A percentile compares a stretch with the other conserved stretches of the same genome.
Evolutionary conservation across 257 asterid species (phyloP).

Genomic region (Galeopsis tetrahit): DNA sequence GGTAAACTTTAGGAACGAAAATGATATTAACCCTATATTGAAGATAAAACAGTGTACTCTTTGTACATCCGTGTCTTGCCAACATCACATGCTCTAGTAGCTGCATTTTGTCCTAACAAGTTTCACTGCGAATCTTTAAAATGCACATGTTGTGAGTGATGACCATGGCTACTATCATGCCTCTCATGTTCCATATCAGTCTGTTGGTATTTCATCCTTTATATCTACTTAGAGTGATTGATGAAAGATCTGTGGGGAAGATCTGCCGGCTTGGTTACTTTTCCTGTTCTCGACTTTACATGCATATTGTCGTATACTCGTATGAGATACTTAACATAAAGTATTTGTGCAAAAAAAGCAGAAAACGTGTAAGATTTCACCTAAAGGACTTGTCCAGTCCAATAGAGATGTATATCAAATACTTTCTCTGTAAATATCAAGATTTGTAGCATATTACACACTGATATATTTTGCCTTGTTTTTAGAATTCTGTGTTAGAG

Average conservation of each 20-base stretch:
- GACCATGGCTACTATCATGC: neutral
- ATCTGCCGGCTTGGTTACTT: conserved; percentile 14
- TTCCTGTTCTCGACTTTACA: neutral
- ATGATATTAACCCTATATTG: neutral
- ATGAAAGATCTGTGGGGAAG: neutral
- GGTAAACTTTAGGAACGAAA: too few species aligned
- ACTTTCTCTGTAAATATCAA: neutral
- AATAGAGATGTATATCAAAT: neutral
- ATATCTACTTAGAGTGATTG: neutral
- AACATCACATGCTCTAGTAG: conserved; percentile 13
- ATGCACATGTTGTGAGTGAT: neutral
- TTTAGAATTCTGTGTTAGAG: too few species aligned
- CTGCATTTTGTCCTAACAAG: neutral
- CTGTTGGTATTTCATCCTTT: neutral
- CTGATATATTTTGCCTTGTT: conserved; percentile 4
- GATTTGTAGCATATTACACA: neutral
- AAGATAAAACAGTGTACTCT: conserved; percentile 18
- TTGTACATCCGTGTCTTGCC: conserved; percentile 14
- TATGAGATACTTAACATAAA: neutral
- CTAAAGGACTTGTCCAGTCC: neutral
- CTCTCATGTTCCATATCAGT: neutral
- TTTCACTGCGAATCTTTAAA: conserved; percentile 5
- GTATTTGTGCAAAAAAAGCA: neutral
- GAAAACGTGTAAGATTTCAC: conserved; percentile 12
- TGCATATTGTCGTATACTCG: neutral